Evolutionary conservation across 1,284 basidiomycete genomes (phyloP).

Genomic region (Ceratobasidium sp.): DNA sequence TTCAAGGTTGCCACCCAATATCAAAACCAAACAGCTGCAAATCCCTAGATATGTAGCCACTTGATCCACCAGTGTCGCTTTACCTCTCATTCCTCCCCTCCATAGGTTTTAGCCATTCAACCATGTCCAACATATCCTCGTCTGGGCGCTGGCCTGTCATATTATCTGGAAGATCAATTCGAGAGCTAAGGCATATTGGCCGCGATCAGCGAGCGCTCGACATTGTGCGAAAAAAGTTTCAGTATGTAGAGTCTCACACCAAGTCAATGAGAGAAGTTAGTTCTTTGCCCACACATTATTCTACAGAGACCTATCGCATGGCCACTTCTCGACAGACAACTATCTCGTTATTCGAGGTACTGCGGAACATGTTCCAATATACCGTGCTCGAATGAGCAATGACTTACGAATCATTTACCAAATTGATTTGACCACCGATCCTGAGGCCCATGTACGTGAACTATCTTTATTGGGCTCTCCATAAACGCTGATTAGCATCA

Average conservation of each 20-base stretch:
- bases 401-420: conserved; percentile 40
- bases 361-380: conserved; percentile 25
- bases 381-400: conserved; percentile 23
- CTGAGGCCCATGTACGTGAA: neutral
- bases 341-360: conserved; percentile 7
- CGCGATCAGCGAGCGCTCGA: conserved; percentile 18
- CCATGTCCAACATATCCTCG: conserved; percentile 7
- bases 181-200: conserved; percentile 11
- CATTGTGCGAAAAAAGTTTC: conserved; percentile 30
- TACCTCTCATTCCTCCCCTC: neutral
- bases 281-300: neutral
- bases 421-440: conserved; percentile 23
- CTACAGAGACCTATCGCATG: conserved; percentile 31
- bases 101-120: neutral
- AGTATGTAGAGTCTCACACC: neutral
- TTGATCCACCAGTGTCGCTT: neutral
- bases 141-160: conserved; percentile 32
- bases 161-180: conserved; percentile 11
- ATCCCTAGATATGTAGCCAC: conserved; percentile 13
- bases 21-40: conserved; percentile 8
- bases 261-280: neutral
- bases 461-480: neutral
- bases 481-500: neutral
- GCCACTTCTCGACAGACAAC: conserved; percentile 30
- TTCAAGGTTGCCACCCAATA: neutral